Evolutionary conservation across 1,284 basidiomycete species (phyloP).

Genomic region (Ganoderma leucocontextum): DNA sequence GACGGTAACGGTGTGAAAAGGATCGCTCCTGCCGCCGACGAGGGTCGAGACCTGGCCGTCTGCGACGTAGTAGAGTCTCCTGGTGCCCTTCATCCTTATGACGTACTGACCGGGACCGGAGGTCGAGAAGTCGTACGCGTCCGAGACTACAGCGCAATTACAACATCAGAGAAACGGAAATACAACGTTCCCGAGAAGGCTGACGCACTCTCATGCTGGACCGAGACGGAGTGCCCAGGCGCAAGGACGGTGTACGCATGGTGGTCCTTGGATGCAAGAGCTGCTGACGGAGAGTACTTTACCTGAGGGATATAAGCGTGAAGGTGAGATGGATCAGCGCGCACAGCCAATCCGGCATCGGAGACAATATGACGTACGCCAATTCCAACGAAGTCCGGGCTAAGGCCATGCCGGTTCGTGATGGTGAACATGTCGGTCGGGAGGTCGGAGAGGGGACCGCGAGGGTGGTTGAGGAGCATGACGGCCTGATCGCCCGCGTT

Average conservation of each 20-base stretch:
- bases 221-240: slow-evolving; percentile 50
- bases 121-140: slow-evolving; percentile 55
- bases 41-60: slow-evolving; percentile 6
- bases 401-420: slow-evolving; percentile 42
- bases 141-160: slow-evolving; percentile 44
- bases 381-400: slow-evolving; percentile 50
- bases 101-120: slow-evolving; percentile 50
- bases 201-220: slow-evolving; percentile 52
- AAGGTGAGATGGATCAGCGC: not conserved
- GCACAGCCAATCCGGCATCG: not conserved
- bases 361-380: slow-evolving; percentile 42
- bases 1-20: slow-evolving; percentile 16
- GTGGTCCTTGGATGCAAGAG: slow-evolving; percentile 31
- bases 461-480: slow-evolving; percentile 55
- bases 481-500: slow-evolving; percentile 56
- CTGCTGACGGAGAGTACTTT: slow-evolving; percentile 36
- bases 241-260: slow-evolving; percentile 46
- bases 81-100: slow-evolving; percentile 45
- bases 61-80: slow-evolving; percentile 46
- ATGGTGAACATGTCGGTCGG: slow-evolving; percentile 54
- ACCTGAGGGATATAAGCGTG: slow-evolving; percentile 2
- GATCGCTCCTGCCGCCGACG: slow-evolving; percentile 6
- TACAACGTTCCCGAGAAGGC: not conserved
- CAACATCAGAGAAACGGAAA: not conserved
- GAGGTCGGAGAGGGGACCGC: slow-evolving; percentile 48